Conservation (phyloP, 257 asterid genomes). For the Cordia subcordata region DNA sequence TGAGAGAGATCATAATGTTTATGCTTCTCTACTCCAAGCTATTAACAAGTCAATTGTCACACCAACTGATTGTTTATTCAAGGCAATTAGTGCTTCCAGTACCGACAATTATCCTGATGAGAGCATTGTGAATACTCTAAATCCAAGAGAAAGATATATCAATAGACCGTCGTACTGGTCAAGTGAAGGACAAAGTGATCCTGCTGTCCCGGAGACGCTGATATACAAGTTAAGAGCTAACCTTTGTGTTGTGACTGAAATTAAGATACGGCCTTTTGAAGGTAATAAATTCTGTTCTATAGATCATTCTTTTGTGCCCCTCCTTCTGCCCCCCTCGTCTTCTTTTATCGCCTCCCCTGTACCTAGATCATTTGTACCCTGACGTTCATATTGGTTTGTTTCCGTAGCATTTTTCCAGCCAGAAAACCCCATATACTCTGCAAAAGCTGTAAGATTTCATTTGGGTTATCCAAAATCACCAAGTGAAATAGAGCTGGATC, state of each 20-base stretch:
- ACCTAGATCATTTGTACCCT: not conserved
- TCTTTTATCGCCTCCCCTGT: no score
- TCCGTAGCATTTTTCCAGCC: conserved; percentile 63
- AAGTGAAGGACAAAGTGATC: conserved; percentile 55
- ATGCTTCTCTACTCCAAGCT: conserved; percentile 42
- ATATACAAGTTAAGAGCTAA: conserved; percentile 47
- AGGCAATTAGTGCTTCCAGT: conserved; percentile 70
- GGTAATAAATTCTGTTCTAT: conserved; percentile 29
- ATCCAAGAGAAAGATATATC: conserved; percentile 42
- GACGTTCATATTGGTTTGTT: not conserved
- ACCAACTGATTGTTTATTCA: conserved; percentile 42
- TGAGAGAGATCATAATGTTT: conserved; percentile 55
- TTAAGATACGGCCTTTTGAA: conserved; percentile 74
- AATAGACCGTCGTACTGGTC: conserved; percentile 83
- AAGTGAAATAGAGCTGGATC: conserved; percentile 23
- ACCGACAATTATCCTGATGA: conserved; percentile 78
- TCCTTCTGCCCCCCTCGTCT: not conserved
- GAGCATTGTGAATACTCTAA: conserved; percentile 62
- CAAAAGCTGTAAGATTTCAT: conserved; percentile 60
- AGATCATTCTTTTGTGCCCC: not conserved
- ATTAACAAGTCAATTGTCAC: conserved; percentile 25
- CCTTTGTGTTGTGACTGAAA: conserved; percentile 59
- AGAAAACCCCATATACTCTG: conserved; percentile 68
- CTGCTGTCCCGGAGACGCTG: conserved; percentile 56
- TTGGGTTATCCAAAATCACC: conserved; percentile 54